These are phyloP conservation scores for Tulasnella calospora DNA, from an alignment of 768 basidiomycete species.

Conservation along the genomic window DNA sequence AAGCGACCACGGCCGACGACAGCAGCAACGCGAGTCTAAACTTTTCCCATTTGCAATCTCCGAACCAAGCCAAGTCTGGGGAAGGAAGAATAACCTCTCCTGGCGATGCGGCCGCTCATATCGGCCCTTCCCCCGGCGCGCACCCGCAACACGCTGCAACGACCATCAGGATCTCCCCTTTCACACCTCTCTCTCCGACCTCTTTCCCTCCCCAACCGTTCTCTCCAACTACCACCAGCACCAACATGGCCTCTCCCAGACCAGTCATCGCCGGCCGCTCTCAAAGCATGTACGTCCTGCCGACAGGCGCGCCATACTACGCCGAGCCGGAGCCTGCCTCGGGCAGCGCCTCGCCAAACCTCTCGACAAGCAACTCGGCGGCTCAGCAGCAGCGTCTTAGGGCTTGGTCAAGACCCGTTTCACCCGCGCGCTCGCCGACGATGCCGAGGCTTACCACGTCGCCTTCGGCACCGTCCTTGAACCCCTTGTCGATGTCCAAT, in stretches of 20 bases:
- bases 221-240: neutral
- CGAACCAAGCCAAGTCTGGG: neutral
- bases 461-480: conserved; percentile 18
- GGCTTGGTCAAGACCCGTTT: conserved; percentile 20
- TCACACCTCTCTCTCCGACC: neutral
- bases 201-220: neutral
- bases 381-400: neutral
- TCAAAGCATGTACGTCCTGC: conserved; percentile 21
- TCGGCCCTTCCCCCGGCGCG: conserved; percentile 7
- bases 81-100: neutral
- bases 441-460: conserved; percentile 37
- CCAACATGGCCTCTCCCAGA: conserved; percentile 6
- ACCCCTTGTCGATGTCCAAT: neutral
- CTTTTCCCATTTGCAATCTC: neutral
- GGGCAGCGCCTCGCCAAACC: neutral
- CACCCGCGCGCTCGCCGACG: conserved; percentile 32
- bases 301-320: neutral
- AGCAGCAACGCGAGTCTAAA: neutral
- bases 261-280: conserved; percentile 8
- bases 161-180: neutral
- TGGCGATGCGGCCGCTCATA: neutral
- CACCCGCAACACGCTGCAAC: neutral
- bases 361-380: neutral
- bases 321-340: neutral
- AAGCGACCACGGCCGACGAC: conserved; percentile 9